Percentiles rank a stretch among this genome's conserved stretches.
Evolutionary conservation across 2,329 filamentous ascomycete species (phyloP).

Genomic region (Penicillium concentricum): DNA sequence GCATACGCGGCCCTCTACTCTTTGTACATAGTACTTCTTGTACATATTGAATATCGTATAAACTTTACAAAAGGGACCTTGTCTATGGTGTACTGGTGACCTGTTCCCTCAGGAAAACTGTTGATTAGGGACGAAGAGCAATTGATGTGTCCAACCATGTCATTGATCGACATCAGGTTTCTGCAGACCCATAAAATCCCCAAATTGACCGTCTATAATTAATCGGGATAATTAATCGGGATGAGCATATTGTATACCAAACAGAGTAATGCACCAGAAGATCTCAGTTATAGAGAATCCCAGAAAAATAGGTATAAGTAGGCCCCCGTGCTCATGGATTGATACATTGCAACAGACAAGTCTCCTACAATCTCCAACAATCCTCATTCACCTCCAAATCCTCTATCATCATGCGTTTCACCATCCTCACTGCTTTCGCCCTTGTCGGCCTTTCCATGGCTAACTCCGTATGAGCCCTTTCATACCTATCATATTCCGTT

Average conservation of each 20-base stretch:
- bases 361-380: not conserved
- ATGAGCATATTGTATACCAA: not conserved
- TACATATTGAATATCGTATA: too few relatives aligned
- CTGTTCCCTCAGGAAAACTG: not conserved
- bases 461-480: not conserved
- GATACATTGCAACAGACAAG: not conserved
- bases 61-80: too few relatives aligned
- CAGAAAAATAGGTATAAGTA: not conserved
- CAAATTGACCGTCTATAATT: not conserved
- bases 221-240: not conserved
- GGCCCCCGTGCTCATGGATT: not conserved
- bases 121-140: not conserved
- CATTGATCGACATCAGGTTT: not conserved
- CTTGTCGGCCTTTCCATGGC: slow-evolving; percentile 4
- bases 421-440: slow-evolving; percentile 2
- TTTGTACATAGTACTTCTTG: too few relatives aligned
- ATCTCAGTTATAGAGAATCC: not conserved
- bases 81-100: too few relatives aligned
- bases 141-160: not conserved
- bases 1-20: too few relatives aligned
- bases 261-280: not conserved
- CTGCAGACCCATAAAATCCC: not conserved
- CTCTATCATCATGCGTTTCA: slow-evolving; percentile 1
- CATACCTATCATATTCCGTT: not conserved
- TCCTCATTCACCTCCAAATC: not conserved